Conservation (phyloP, 192 early-diverging fungal genomes). For the Coemansia sp. region DNA sequence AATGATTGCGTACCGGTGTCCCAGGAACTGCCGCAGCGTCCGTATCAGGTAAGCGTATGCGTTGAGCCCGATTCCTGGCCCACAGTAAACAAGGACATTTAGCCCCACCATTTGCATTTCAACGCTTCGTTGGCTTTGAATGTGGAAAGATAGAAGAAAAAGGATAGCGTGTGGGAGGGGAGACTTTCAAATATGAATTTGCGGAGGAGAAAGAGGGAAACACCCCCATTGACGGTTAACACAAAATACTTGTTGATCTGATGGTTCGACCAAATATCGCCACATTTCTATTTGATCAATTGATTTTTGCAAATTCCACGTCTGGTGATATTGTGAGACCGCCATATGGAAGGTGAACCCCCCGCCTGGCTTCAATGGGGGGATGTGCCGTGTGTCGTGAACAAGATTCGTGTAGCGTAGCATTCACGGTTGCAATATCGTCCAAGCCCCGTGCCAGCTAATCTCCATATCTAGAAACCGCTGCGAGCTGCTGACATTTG, state of each 20-base stretch:
- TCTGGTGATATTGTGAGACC: neutral
- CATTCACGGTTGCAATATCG: too few relatives aligned
- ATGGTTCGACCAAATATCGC: too few relatives aligned
- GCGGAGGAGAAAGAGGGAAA: neutral
- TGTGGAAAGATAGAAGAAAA: neutral
- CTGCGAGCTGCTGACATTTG: too few relatives aligned
- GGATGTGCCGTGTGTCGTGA: too few relatives aligned
- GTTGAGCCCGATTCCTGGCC: slow-evolving; percentile 43
- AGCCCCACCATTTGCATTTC: slow-evolving; percentile 24
- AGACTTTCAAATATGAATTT: neutral
- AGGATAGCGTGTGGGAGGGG: neutral
- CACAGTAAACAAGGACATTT: slow-evolving; percentile 55
- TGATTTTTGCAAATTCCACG: neutral
- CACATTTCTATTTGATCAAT: too few relatives aligned
- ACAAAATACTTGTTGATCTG: neutral
- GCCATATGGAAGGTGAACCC: neutral
- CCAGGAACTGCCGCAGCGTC: slow-evolving; percentile 75
- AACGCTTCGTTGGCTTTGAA: neutral
- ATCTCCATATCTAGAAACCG: too few relatives aligned
- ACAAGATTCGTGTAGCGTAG: too few relatives aligned
- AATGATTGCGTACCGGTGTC: slow-evolving; percentile 85
- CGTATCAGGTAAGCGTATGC: slow-evolving; percentile 34
- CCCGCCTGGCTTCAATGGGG: neutral
- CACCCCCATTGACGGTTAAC: neutral
- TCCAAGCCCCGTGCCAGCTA: too few relatives aligned